phyloP scores from a whole-genome alignment of 345 rosid species.

The Limnanthes douglasii region DNA sequence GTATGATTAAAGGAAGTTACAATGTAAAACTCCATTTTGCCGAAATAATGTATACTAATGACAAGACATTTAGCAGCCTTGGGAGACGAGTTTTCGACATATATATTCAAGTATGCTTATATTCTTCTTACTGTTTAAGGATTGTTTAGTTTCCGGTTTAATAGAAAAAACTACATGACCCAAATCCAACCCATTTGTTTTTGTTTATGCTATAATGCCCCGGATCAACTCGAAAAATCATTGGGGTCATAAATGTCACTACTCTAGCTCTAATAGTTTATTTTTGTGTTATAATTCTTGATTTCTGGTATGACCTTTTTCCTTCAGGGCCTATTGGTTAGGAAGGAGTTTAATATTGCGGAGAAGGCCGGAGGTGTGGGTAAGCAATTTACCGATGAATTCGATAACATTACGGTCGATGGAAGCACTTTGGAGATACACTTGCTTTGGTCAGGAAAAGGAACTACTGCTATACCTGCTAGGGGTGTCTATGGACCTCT shows the following conservation, averaged over 20 bases:
- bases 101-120: constrained; percentile 53
- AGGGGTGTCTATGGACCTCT: constrained; percentile 81
- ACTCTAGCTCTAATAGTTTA: constrained; percentile 1
- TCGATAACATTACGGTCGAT: constrained; percentile 24
- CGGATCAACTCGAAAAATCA: too few relatives aligned
- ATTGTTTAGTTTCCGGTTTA: background rate
- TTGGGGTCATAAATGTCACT: background rate
- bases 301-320: background rate
- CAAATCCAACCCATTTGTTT: background rate
- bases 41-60: constrained; percentile 57
- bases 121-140: background rate
- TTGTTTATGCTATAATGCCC: too few relatives aligned
- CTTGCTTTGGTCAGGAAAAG: constrained; percentile 72
- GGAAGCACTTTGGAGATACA: constrained; percentile 66
- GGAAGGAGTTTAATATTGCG: constrained; percentile 45
- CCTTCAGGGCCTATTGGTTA: constrained; percentile 38
- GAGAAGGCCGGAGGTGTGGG: constrained; percentile 72
- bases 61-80: constrained; percentile 34
- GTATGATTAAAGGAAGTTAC: constrained; percentile 43
- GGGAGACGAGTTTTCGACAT: constrained; percentile 68
- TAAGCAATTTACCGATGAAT: constrained; percentile 10
- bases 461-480: constrained; percentile 50
- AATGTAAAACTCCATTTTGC: constrained; percentile 71
- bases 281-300: background rate
- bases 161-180: background rate